Base-by-base conservation (phyloP, 352 stramenopile species). In the Phytopythium vexans region DNA sequence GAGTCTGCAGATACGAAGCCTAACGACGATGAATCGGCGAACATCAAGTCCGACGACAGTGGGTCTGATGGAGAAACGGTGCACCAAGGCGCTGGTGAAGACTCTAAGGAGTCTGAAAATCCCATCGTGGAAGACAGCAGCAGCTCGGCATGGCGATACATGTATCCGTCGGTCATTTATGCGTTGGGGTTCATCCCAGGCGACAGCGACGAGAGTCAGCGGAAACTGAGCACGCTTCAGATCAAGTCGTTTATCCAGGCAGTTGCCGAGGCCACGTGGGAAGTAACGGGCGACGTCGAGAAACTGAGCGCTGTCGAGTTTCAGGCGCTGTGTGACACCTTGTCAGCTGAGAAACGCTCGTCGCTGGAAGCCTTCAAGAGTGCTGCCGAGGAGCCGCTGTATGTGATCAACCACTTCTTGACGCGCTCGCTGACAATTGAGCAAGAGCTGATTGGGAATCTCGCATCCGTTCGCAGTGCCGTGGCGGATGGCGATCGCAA, bases 181-280 rank as follows among this genome's bases (percentile, higher is more conserved):
- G 46, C 74, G 1, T 62, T 94, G 7, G 81, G 79, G 11, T 94
- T 87, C 52, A 68, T 86, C 11, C 78, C 77, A 8, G 53, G 66
- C 8, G 52, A 82, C 9, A 48, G 70, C 9, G 60, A 66, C 4
- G 57, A 54, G 31, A 70, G 60, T 16, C 67, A 81, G 47, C 81
- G 84, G 49, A 89, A 87, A 49, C 60, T 91, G 33, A 94, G 84
- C 54, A 91, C 80, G 6, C 51, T 94, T 10, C 84, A 94, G 51
- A 75, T 91, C 54, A 94, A 92, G 61, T 86, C 84, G n/a, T 84
- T 92, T 32, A 90, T 91, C 42, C 80, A 94, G 52, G 77, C 79
- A 3, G 56, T 86, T 5, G 82, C 80, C 5, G 78, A 94, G 44
- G 81, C 75, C 35, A 74, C 74, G 9, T 89, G 72, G 72, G 73